phyloP scores from a whole-genome alignment of 2,329 filamentous ascomycete genomes.

The Simplicillium aogashimaense region DNA sequence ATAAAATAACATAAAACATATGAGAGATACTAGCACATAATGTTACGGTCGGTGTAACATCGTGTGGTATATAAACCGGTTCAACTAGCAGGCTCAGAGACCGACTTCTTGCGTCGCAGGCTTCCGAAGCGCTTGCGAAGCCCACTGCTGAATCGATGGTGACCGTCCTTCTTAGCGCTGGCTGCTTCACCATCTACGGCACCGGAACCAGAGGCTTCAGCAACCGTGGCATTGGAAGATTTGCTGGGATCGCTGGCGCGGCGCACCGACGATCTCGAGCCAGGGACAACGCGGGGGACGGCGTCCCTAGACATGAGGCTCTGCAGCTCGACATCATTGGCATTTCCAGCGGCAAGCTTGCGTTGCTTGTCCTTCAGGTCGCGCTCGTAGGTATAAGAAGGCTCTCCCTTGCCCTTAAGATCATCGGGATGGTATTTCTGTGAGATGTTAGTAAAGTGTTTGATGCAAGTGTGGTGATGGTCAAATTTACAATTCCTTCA shows the following conservation, averaged over 20 bases:
- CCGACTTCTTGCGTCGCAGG: slow-evolving; percentile 32
- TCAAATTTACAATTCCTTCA: slow-evolving; percentile 56
- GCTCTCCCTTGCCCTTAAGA: slow-evolving; percentile 75
- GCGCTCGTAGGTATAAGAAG: slow-evolving; percentile 61
- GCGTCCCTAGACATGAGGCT: slow-evolving; percentile 10
- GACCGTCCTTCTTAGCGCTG: too few relatives aligned
- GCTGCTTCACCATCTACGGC: too few relatives aligned
- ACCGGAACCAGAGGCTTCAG: too few relatives aligned
- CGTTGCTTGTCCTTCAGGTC: slow-evolving; percentile 50
- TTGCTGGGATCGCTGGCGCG: slow-evolving; percentile 26
- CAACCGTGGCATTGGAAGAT: too few relatives aligned
- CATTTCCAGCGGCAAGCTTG: slow-evolving; percentile 17
- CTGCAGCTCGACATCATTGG: slow-evolving; percentile 39
- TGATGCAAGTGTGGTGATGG: not conserved
- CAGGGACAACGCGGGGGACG: slow-evolving; percentile 15
- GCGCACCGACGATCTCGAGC: slow-evolving; percentile 32
- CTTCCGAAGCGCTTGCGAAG: slow-evolving; percentile 45
- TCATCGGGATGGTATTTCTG: slow-evolving; percentile 65
- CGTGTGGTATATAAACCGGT: too few relatives aligned
- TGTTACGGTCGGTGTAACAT: too few relatives aligned
- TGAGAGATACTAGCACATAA: too few relatives aligned
- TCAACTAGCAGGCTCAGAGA: slow-evolving; percentile 6
- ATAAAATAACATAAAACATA: too few relatives aligned
- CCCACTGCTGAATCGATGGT: slow-evolving; percentile 14
- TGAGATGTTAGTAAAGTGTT: slow-evolving; percentile 4